These are phyloP conservation scores for Sporothrix curviconia DNA, from an alignment of 2,329 filamentous ascomycete species.

Conservation along the genomic window DNA sequence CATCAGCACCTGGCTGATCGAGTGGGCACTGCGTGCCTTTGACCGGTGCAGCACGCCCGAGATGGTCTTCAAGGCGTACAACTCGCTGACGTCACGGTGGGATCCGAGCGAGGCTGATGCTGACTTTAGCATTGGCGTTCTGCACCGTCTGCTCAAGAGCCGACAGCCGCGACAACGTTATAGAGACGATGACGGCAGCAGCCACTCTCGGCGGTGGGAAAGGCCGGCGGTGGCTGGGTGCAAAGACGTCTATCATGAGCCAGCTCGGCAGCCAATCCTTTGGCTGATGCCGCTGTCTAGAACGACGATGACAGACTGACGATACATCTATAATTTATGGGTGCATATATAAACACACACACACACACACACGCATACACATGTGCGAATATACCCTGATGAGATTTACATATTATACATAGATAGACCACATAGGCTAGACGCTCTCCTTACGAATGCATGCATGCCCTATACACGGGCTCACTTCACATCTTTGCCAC, in stretches of 20 bases:
- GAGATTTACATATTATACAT: neutral
- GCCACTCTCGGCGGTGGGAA: too few species aligned
- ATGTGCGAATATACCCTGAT: too few species aligned
- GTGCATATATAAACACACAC: too few species aligned
- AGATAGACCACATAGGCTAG: neutral
- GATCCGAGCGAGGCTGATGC: slow-evolving; percentile 34
- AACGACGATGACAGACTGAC: too few species aligned
- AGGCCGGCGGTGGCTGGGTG: neutral
- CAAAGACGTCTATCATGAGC: neutral
- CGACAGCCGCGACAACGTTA: neutral
- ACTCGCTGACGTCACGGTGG: slow-evolving; percentile 43
- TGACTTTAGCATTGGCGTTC: slow-evolving; percentile 41
- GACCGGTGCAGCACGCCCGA: slow-evolving; percentile 48
- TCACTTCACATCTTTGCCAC: too few species aligned
- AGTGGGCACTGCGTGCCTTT: slow-evolving; percentile 58
- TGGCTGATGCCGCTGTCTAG: neutral
- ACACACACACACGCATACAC: too few species aligned
- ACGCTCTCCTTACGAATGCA: slow-evolving; percentile 4
- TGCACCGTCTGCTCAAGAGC: slow-evolving; percentile 35
- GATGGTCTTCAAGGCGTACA: slow-evolving; percentile 49
- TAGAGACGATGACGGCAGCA: neutral
- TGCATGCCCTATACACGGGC: neutral
- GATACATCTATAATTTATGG: too few species aligned
- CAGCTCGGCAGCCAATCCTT: slow-evolving; percentile 10
- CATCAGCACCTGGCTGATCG: slow-evolving; percentile 54